Evolutionary conservation across 768 basidiomycete genomes (phyloP).

Genomic region (Pholiota molesta): DNA sequence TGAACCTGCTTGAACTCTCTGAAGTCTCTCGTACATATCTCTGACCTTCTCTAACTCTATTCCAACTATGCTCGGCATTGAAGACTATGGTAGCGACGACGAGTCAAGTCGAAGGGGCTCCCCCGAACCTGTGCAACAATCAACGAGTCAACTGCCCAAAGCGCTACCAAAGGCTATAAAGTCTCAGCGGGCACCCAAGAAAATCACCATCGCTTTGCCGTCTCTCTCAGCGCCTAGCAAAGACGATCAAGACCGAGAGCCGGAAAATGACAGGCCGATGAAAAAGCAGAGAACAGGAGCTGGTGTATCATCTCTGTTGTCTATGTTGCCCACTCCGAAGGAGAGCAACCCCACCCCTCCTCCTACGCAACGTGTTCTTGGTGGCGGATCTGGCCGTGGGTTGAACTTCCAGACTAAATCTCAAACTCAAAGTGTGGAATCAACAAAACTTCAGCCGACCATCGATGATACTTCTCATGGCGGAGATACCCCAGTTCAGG

Average conservation of each 20-base stretch:
- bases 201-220: conserved; percentile 64
- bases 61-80: conserved; percentile 67
- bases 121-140: conserved; percentile 8
- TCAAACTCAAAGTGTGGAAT: neutral
- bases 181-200: conserved; percentile 53
- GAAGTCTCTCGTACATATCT: neutral
- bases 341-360: conserved; percentile 45
- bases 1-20: no score
- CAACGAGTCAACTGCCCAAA: neutral
- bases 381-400: conserved; percentile 62
- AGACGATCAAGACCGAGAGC: conserved; percentile 24
- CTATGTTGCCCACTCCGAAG: conserved; percentile 79
- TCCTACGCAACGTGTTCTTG: conserved; percentile 58
- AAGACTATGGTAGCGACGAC: conserved; percentile 76
- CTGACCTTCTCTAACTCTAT: neutral
- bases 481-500: conserved; percentile 15
- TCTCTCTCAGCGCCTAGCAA: conserved; percentile 35
- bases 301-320: conserved; percentile 65
- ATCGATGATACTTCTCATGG: conserved; percentile 26
- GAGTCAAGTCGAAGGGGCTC: conserved; percentile 31
- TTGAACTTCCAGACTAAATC: conserved; percentile 55
- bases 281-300: conserved; percentile 46
- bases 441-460: conserved; percentile 15
- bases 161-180: conserved; percentile 25
- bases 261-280: conserved; percentile 19